Evolutionary conservation across 192 early-diverging fungal genomes (phyloP), one percentile per base, ranked within the genome.

Genomic region (Gaertneriomyces sp.): DNA sequence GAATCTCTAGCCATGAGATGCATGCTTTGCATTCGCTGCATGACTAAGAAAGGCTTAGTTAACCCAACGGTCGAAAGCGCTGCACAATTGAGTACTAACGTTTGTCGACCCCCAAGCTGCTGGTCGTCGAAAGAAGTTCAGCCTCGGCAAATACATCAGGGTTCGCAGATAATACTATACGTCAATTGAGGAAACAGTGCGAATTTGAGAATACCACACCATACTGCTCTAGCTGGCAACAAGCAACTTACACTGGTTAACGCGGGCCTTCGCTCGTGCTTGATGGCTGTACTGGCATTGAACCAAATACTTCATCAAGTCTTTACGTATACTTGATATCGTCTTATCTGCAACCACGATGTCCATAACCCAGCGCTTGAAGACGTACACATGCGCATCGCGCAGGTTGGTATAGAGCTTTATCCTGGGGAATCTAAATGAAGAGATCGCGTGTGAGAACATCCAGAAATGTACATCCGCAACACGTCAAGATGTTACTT

Each of bases 281-380:
- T 78, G 72, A 40, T 85, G 79, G 59, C 89, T 87, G 75, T 88
- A 86, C 73, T 99, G 95, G 20, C 85, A 87, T 60, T 90, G 87
- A 46, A 97, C 82, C 67, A 99, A 78, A 46, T 91, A 67, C 7
- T 91, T 95, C 46, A 99, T 75, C 39, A 98, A 76, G 64, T 96
- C 91, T 57, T 87, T 79, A 54, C 89, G 85, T 11, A 98, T 74
- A 68, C 91, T 90, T 72, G 74, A 85, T 79, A 69, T 79, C 74
- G 11, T 71, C 84, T 83, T 81, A 70, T 90, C 70, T 14, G 60
- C 66, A 7, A 77, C 70, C 10, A 96, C 69, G 58, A 92, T 72
- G 73, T 98, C 93, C 55, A 96, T 72, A 2, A 99, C 88, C 97
- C 97, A 99, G 41, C 82, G 79, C 63, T 93, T 90, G 74, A 96